Evolutionary conservation across 495 filamentous ascomycete species (phyloP), one percentile per base, ranked within the genome.

Genomic region (Penicillium dipodomyicola): DNA sequence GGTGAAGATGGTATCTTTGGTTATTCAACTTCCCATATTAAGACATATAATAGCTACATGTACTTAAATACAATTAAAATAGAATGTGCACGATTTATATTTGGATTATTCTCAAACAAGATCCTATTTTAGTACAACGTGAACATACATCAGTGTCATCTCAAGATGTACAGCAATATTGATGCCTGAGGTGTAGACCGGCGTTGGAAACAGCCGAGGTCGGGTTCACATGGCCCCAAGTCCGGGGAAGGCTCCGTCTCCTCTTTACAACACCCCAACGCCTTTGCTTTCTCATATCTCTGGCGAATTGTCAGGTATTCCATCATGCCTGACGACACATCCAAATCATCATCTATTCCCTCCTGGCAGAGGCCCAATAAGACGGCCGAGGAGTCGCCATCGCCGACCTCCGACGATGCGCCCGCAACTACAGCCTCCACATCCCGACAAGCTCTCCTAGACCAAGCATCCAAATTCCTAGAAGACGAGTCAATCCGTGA

Each of bases 391-490:
- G 56, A 64, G 25, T 57, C 65, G 42, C 48, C 62, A 45, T 70
- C 74, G 62, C 66, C 66, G 57, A 64, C 54, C 60, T 65, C 70
- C 61, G 70, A 71, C 43, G 63, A 69, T 63, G 61, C 69, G 29
- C 67, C 74, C 46, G 60, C 63, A 52, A 51, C 67, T 49, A 41
- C 62, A 59, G 11, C 55, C 37, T 30, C 62, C 33, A 48, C 45
- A 32, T 45, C 72, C 41, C 72, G 79, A 56, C 63, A 73, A 49
- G 65, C 76, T 25, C 77, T 87, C 11, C 65, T 93, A 17, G 83
- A 90, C 17, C 84, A 90, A 65, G 91, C 91, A 19, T 74, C 80
- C 33, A 85, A 78, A 54, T 96, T 97, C 65, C 82, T 97, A n/a
- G 74, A 88, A 41, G 88, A 92, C 53, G 84, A 88, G 8, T 80